Evolutionary conservation across 2,329 filamentous ascomycete genomes (phyloP), one percentile per base, ranked within the genome.

Genomic region (Fusarium sp.): DNA sequence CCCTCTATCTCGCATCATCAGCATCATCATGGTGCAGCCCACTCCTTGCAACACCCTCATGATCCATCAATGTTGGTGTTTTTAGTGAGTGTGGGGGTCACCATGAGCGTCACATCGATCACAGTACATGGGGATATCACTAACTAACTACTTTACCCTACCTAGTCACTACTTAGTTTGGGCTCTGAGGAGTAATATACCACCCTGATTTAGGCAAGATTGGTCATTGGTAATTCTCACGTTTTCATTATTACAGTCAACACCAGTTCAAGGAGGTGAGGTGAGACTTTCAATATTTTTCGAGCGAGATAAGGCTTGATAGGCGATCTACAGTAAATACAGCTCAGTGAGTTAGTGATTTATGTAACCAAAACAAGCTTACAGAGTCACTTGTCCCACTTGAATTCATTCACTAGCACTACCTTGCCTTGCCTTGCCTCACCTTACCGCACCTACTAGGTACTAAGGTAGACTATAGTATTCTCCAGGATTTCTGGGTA

Each of bases 31-130:
- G 51, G 44, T 58, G 65, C 49, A 73, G 33, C 64, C 69, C 70
- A 70, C 55, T 38, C 33, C 20, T 63, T 44, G 64, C 55, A 47
- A 42, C 44, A 52, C 64, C 35, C 24, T 61, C 45, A 47, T 38
- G 31, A 48, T 70, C 60, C 66, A 61, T 48, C 39, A 56, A 41
- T 18, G 42, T 35, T 69, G 58, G 63, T 72, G 55, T 64, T 71
- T 45, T 48, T 58, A 60, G 63, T 48, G 71, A 63, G 63, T 45
- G 71, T 51, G 67, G 66, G 70, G 58, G 63, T 68, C 49, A 41
- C 17, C 54, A 39, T 57, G 41, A 52, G 54, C 31, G 61, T 67
- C 52, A 52, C 70, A 45, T 56, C 18, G 31, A 51, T 39, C 26
- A 44, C 49, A 68, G 64, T 63, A 63, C 49, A 68, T 44, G 51